A percentile compares a stretch with the other conserved stretches of the same genome.
These are phyloP conservation scores for Wickerhamiella qilinensis DNA, from an alignment of 805 yeast species.

Conservation along the genomic window DNA sequence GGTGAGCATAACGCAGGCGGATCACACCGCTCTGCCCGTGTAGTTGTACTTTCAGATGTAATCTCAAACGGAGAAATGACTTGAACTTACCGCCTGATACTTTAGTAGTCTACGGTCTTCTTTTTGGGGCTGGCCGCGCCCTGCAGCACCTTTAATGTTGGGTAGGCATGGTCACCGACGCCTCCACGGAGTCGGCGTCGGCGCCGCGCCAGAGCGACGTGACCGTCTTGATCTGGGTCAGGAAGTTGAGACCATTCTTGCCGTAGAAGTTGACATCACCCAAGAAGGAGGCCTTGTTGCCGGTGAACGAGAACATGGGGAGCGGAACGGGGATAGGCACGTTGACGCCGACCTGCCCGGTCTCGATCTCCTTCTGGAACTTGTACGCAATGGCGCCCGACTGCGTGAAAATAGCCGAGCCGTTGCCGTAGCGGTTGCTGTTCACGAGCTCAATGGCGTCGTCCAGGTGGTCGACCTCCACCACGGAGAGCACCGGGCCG, in stretches of 20 bases:
- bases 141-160: too few species aligned
- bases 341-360: slow-evolving; percentile 65
- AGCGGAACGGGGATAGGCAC: slow-evolving; percentile 71
- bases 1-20: too few species aligned
- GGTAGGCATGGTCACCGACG: slow-evolving; percentile 54
- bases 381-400: slow-evolving; percentile 57
- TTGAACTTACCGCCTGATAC: too few species aligned
- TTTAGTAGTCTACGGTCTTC: too few species aligned
- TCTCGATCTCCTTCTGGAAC: slow-evolving; percentile 50
- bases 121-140: too few species aligned
- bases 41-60: too few species aligned
- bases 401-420: slow-evolving; percentile 51
- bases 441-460: slow-evolving; percentile 53
- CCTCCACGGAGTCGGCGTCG: slow-evolving; percentile 31
- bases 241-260: slow-evolving; percentile 53
- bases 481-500: slow-evolving; percentile 56
- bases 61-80: too few species aligned
- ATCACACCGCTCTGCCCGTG: too few species aligned
- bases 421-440: slow-evolving; percentile 51
- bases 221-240: slow-evolving; percentile 62
- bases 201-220: slow-evolving; percentile 50
- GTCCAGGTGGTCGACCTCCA: slow-evolving; percentile 46
- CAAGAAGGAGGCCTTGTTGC: slow-evolving; percentile 56
- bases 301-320: slow-evolving; percentile 71
- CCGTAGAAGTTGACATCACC: slow-evolving; percentile 73